Conservation (phyloP, 176 grass and related monocot genomes). For the Aegilops tauschii region DNA sequence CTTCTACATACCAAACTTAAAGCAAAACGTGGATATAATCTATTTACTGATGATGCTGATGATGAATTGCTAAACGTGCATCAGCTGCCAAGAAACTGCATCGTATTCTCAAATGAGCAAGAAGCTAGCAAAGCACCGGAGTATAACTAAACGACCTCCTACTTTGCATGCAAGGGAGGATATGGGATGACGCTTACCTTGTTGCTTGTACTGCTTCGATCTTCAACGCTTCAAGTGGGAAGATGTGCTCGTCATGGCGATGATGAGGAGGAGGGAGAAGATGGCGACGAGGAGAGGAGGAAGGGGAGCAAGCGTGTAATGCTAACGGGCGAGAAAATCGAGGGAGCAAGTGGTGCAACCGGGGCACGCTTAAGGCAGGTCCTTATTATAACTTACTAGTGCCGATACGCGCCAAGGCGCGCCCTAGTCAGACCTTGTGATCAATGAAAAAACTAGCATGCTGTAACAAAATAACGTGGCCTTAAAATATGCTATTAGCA, state of each 20-base stretch:
- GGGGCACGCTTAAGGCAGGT: neutral
- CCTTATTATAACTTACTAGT: neutral
- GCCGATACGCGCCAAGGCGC: too few relatives aligned
- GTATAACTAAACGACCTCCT: neutral
- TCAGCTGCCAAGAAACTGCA: neutral
- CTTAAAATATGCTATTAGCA: too few relatives aligned
- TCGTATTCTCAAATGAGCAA: neutral
- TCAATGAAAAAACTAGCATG: too few relatives aligned
- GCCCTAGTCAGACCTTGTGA: too few relatives aligned
- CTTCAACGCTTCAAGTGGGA: neutral
- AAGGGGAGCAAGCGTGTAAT: neutral
- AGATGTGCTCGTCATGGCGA: neutral
- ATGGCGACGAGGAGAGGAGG: neutral
- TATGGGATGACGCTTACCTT: neutral
- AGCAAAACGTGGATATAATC: neutral
- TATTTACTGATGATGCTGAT: neutral
- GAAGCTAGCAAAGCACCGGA: neutral
- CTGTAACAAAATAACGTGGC: too few relatives aligned
- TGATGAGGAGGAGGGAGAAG: neutral
- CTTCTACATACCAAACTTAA: neutral
- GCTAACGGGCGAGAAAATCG: constrained; percentile 10
- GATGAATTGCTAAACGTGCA: neutral
- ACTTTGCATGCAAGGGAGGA: neutral
- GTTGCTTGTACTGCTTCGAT: neutral
- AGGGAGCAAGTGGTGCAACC: constrained; percentile 7